Evolutionary conservation across 106 monocot genomes (phyloP).

Genomic region (Allium sativum): DNA sequence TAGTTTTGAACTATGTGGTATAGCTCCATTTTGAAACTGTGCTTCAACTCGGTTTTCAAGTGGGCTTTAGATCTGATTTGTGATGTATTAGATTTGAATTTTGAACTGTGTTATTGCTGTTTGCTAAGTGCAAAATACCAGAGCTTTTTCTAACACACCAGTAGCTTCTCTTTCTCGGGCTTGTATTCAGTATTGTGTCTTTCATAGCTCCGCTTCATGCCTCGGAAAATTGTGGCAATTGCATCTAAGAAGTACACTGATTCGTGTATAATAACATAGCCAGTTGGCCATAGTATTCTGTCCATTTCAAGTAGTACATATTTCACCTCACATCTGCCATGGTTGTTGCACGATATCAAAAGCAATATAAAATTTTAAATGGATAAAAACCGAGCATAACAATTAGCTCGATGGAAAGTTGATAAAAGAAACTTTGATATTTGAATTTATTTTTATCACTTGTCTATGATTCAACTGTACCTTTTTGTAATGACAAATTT

Average conservation of each 20-base stretch:
- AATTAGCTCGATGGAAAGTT: too few species aligned
- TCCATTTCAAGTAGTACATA: conserved; percentile 45
- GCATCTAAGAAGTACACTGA: conserved; percentile 30
- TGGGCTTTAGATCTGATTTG: too few species aligned
- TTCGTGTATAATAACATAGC: conserved; percentile 27
- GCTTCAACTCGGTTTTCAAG: too few species aligned
- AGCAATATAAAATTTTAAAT: too few species aligned
- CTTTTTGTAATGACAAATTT: too few species aligned
- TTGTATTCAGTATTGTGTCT: conserved; percentile 29
- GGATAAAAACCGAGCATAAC: too few species aligned
- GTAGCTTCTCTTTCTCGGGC: conserved; percentile 32
- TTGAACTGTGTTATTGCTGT: conserved; percentile 5
- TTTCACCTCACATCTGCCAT: conserved; percentile 32
- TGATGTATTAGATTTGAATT: too few species aligned
- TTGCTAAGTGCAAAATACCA: conserved; percentile 26
- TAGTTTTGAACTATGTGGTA: too few species aligned
- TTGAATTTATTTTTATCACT: too few species aligned
- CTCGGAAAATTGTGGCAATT: conserved; percentile 21
- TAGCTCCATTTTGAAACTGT: too few species aligned
- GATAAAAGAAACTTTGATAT: too few species aligned
- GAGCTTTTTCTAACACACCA: conserved; percentile 42
- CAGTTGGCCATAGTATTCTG: conserved; percentile 32
- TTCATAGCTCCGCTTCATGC: conserved; percentile 29
- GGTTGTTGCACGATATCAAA: not conserved
- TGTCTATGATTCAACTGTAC: too few species aligned